A percentile compares a stretch with the other conserved stretches of the same genome.
Evolutionary conservation across 2,329 filamentous ascomycete species (phyloP).

Genomic region (Pezicula radicicola): DNA sequence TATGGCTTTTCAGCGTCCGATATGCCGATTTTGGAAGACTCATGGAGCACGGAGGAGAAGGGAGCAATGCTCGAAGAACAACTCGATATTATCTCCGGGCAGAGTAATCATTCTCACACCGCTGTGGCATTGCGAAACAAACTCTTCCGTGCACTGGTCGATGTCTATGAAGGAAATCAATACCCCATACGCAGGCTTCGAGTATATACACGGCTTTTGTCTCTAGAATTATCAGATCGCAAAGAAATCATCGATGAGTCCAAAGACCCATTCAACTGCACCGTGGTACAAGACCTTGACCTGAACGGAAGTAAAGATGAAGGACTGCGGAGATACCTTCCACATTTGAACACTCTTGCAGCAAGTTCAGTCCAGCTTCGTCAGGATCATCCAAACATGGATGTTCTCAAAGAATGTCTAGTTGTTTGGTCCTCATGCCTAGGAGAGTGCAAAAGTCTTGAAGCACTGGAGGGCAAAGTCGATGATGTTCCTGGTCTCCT

Average conservation of each 20-base stretch:
- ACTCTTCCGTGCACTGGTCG: conserved; percentile 19
- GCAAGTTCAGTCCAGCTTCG: conserved; percentile 22
- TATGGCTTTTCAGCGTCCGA: conserved; percentile 55
- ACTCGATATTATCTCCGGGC: conserved; percentile 39
- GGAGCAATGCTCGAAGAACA: conserved; percentile 59
- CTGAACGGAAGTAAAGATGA: conserved; percentile 18
- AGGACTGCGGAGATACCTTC: conserved; percentile 18
- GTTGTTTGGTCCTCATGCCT: conserved; percentile 34
- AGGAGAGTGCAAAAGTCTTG: conserved; percentile 37
- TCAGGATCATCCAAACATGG: conserved; percentile 18
- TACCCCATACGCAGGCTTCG: conserved; percentile 29
- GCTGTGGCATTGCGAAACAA: conserved; percentile 14
- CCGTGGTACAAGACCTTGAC: conserved; percentile 2
- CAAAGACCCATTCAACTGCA: conserved; percentile 9
- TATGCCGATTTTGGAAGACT: conserved; percentile 22
- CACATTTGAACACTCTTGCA: conserved; percentile 21
- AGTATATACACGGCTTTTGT: conserved; percentile 19
- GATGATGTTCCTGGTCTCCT: conserved; percentile 47
- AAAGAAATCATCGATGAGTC: conserved; percentile 7
- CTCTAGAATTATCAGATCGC: conserved; percentile 13
- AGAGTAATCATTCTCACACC: conserved; percentile 10
- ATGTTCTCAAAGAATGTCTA: conserved; percentile 19
- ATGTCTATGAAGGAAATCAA: conserved; percentile 19
- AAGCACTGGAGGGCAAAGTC: conserved; percentile 39
- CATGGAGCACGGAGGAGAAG: conserved; percentile 46